Evolutionary conservation across 345 rosid species (phyloP), one percentile per base, ranked within the genome.

Genomic region (Aquilaria yunnanensis): DNA sequence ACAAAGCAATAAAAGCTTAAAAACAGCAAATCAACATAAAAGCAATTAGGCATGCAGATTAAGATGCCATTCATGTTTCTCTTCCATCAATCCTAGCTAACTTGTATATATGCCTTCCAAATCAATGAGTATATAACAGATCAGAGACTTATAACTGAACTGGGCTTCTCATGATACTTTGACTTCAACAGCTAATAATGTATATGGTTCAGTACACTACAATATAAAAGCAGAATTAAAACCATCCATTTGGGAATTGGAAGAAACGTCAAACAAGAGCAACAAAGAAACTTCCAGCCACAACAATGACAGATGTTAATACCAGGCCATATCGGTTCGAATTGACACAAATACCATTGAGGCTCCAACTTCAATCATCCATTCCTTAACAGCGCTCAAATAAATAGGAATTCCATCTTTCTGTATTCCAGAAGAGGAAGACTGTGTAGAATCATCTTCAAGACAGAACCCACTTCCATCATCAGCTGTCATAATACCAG

Each of bases 281-380:
- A 23, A 54, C 1, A 54, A 54, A 23, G 13, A 16, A 54, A 33
- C 5, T 30, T 32, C 41, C 2, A 55, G 59, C 59, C 12, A 55
- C 12, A 2, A 9, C 13, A 55, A 12, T 34, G 41, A 55, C 2
- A 55, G 41, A 61, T 48, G 37, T 47, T 74, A 61, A 51, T 90
- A 92, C 98, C 96, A 89, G 67, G 93, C 88, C 77, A 84, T 41
- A 50, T 89, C 96, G 11, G 96, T 89, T 30, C 93, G 86, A 50
- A 92, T 47, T 12, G 90, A 85, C 49, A 89, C 70, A 57, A 75
- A 81, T 57, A 87, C 64, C 87, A 73, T 75, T 11, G 83, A 74
- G 13, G 85, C 68, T 41, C 92, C 93, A 64, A 78, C 84, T 67
- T 92, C 98, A 54, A 89, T 85, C 91, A 73, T 78, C 96, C 98